phyloP scores from a whole-genome alignment of 225 moss, liverwort and hornwort species.

The Climacium dendroides region DNA sequence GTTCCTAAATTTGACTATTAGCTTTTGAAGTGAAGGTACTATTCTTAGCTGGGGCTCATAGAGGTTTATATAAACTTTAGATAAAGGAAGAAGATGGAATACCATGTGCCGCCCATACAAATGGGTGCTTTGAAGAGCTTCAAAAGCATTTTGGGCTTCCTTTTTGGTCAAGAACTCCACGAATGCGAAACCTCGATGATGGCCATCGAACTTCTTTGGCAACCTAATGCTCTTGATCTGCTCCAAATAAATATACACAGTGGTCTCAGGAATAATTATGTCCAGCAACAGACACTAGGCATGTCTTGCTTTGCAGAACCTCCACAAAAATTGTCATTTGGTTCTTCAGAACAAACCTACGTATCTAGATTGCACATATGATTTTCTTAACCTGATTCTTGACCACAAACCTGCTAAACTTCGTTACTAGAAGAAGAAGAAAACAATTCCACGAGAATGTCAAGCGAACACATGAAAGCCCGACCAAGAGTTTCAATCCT shows the following conservation, averaged over 20 bases:
- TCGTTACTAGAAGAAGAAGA: neutral
- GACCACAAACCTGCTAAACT: neutral
- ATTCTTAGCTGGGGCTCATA: neutral
- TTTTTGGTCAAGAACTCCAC: conserved; percentile 92
- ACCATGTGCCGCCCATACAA: conserved; percentile 96
- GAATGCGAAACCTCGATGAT: conserved; percentile 95
- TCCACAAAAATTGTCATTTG: neutral
- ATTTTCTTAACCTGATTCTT: neutral
- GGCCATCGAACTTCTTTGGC: conserved; percentile 92
- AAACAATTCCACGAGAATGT: neutral
- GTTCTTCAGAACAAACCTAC: neutral
- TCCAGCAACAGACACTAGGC: neutral
- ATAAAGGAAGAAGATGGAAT: neutral
- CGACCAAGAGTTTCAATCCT: neutral
- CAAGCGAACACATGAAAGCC: neutral
- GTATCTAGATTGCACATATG: neutral
- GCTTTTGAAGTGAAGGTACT: neutral
- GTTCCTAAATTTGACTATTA: neutral
- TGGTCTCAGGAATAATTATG: neutral
- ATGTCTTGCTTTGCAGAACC: neutral
- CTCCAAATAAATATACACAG: neutral
- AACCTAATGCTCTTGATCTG: conserved; percentile 91
- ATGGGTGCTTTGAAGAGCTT: conserved; percentile 88
- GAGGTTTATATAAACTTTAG: neutral
- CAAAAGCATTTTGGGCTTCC: conserved; percentile 85